Evolutionary conservation across 1,284 basidiomycete species (phyloP), one percentile per base, ranked within the genome.

Genomic region (Chiua sp.): DNA sequence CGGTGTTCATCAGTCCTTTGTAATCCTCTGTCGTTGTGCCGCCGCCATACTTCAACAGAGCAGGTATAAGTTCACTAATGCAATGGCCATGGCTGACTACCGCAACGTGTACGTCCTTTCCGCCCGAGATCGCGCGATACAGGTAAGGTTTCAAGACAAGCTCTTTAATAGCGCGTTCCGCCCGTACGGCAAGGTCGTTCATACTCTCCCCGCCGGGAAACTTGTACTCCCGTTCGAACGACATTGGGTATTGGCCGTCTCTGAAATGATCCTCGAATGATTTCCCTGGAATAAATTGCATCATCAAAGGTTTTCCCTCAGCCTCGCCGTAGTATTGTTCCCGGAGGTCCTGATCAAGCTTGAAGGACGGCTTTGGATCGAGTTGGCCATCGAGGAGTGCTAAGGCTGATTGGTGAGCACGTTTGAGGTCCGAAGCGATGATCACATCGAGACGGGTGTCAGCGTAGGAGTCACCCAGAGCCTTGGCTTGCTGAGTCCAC

Each of bases 51-150:
- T 74, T 77, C 56, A 86, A 65, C 53, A 91, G 69, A 26, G 80
- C 81, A 26, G 78, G 76, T 15, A 90, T 71, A 23, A 88, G 73
- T 72, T 93, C 90, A 55, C 82, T 82, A 46, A 95, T 89, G 72
- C 87, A 90, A 46, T 93, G 74, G 0, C 93, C 92, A 71, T 95
- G 93, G 72, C 92, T 93, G 37, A 94, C 88, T 50, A 95, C 72
- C 3, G 88, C 89, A 42, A 94, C 73, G 65, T 92, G 86, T 11
- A 83, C 72, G 28, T 77, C 77, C 51, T 72, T 74, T 59, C 62
- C 69, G 23, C 76, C 78, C 22, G 77, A 69, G 46, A 77, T 78
- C 1, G 80, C 78, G 20, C 73, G 68, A 68, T 71, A 66, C 16
- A 93, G 72, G 59, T 87, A 82, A 1, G 89, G 87, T 64, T 69